phyloP scores from a whole-genome alignment of 306 rosid species.

The Vigna angularis region DNA sequence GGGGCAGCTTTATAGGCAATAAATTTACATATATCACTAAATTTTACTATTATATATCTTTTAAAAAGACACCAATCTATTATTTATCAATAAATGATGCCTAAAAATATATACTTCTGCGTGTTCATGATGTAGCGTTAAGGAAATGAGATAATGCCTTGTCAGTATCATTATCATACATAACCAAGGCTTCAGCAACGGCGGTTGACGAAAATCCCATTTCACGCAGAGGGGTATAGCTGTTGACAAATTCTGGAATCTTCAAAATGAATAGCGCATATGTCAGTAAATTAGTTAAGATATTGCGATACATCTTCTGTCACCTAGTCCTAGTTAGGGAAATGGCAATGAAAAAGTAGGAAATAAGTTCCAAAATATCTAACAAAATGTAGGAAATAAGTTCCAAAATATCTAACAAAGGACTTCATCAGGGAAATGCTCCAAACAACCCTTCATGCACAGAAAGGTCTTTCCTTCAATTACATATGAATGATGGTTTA shows the following conservation, averaged over 20 bases:
- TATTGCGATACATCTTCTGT: not conserved
- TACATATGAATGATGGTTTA: not conserved
- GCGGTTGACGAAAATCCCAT: slow-evolving; percentile 74
- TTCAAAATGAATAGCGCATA: slow-evolving; percentile 25
- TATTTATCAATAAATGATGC: slow-evolving; percentile 17
- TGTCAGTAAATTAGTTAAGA: slow-evolving; percentile 4
- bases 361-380: slow-evolving; percentile 17
- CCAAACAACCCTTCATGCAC: not conserved
- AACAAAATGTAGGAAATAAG: not conserved
- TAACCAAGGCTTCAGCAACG: slow-evolving; percentile 68
- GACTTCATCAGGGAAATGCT: not conserved
- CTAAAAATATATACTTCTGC: not conserved
- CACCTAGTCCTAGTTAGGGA: slow-evolving; percentile 1
- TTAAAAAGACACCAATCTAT: slow-evolving; percentile 23
- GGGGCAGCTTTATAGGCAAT: slow-evolving; percentile 20
- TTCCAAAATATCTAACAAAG: slow-evolving; percentile 3
- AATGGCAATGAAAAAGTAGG: not conserved
- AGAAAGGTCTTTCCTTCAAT: not conserved
- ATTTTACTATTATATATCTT: slow-evolving; percentile 17
- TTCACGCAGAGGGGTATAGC: slow-evolving; percentile 64
- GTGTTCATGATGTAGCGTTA: slow-evolving; percentile 53
- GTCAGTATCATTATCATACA: slow-evolving; percentile 77
- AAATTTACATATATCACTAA: not conserved
- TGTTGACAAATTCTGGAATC: slow-evolving; percentile 70
- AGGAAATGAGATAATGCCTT: slow-evolving; percentile 75